A percentile compares a stretch with the other conserved stretches of the same genome.
phyloP scores from a whole-genome alignment of 1,284 basidiomycete genomes.

The Austroboletus niveus region DNA sequence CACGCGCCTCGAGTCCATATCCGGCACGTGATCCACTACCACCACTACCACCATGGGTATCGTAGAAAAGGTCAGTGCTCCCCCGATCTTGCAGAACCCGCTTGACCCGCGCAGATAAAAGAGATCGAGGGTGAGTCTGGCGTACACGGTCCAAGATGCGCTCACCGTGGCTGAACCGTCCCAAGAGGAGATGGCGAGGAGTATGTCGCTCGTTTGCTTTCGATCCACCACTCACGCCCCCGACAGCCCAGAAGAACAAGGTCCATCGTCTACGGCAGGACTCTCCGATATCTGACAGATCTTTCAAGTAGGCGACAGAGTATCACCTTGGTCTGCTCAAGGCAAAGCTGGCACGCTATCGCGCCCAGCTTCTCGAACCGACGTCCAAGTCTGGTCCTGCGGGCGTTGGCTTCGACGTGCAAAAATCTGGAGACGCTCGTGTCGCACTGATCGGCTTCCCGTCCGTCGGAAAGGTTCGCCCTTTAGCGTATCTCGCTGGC shows the following conservation, averaged over 20 bases:
- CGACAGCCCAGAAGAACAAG: slow-evolving; percentile 88
- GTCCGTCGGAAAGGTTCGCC: slow-evolving; percentile 82
- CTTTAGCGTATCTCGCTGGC: neutral
- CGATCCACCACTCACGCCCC: neutral
- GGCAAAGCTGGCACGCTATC: slow-evolving; percentile 89
- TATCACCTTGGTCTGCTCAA: slow-evolving; percentile 88
- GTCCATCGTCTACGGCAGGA: slow-evolving; percentile 33
- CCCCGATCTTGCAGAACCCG: neutral
- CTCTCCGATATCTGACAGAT: slow-evolving; percentile 15
- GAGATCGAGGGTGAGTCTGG: slow-evolving; percentile 78
- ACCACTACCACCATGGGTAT: slow-evolving; percentile 69
- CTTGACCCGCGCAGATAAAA: slow-evolving; percentile 62
- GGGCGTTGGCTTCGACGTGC: slow-evolving; percentile 90
- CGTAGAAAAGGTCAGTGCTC: slow-evolving; percentile 71
- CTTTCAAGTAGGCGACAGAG: slow-evolving; percentile 73
- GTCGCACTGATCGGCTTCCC: slow-evolving; percentile 94
- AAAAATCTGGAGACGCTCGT: slow-evolving; percentile 92
- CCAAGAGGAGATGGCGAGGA: slow-evolving; percentile 90
- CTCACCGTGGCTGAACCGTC: slow-evolving; percentile 10
- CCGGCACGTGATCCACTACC: slow-evolving; percentile 8
- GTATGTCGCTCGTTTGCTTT: slow-evolving; percentile 33
- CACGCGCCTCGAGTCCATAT: too few relatives aligned
- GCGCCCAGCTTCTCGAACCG: slow-evolving; percentile 87
- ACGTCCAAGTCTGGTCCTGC: slow-evolving; percentile 76
- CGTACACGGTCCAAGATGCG: neutral